phyloP scores from a whole-genome alignment of 2,329 filamentous ascomycete species.

The Cladosporium cucumerinum region DNA sequence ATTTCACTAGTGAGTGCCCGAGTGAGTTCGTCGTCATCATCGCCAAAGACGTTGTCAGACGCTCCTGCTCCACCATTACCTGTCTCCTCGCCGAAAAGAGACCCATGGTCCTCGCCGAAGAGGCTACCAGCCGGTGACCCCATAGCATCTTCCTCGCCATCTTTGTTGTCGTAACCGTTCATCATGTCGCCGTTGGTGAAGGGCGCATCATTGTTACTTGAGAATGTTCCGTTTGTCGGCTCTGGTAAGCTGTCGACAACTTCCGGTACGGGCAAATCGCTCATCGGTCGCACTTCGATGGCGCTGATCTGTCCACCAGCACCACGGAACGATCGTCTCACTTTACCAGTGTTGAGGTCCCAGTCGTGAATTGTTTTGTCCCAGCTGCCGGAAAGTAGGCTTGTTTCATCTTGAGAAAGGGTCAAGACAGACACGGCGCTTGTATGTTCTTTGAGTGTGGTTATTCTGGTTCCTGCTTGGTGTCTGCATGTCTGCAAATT shows the following conservation, averaged over 20 bases:
- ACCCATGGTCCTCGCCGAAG: conserved; percentile 66
- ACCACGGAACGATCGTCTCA: conserved; percentile 71
- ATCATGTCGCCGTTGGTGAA: conserved; percentile 38
- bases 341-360: conserved; percentile 84
- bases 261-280: conserved; percentile 69
- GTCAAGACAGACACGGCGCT: conserved; percentile 88
- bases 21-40: conserved; percentile 82
- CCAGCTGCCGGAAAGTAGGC: conserved; percentile 89
- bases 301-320: conserved; percentile 81
- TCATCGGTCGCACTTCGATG: conserved; percentile 78
- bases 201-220: conserved; percentile 66
- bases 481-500: conserved; percentile 91
- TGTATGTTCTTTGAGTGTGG: conserved; percentile 75
- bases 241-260: conserved; percentile 66
- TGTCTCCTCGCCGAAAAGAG: conserved; percentile 74
- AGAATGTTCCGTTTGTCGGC: conserved; percentile 60
- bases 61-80: conserved; percentile 42
- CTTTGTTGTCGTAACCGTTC: conserved; percentile 27
- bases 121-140: conserved; percentile 72
- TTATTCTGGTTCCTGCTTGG: conserved; percentile 87
- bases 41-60: conserved; percentile 59
- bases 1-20: conserved; percentile 62
- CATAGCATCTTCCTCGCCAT: conserved; percentile 55
- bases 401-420: conserved; percentile 78
- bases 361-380: conserved; percentile 92